A percentile compares a stretch with the other conserved stretches of the same genome.
These are phyloP conservation scores for Aspergillus nanangensis DNA, from an alignment of 495 filamentous ascomycete species.

Conservation along the genomic window DNA sequence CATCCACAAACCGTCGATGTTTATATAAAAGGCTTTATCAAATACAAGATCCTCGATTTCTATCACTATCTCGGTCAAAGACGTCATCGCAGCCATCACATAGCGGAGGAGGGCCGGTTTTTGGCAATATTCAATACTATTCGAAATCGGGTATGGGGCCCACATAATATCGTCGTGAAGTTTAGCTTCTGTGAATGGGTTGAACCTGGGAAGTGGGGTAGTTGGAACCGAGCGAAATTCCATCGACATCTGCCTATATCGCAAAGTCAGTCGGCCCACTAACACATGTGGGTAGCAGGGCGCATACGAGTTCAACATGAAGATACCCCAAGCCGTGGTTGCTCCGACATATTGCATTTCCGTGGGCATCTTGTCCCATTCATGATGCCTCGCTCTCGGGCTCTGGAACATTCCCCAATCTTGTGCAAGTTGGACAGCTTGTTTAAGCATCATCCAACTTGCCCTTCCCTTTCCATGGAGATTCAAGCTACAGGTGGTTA, in stretches of 20 bases:
- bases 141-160: conserved; percentile 37
- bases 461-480: conserved; percentile 24
- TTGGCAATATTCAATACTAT: conserved; percentile 21
- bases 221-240: conserved; percentile 20
- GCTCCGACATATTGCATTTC: conserved; percentile 20
- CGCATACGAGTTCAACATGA: conserved; percentile 27
- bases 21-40: conserved; percentile 14
- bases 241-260: conserved; percentile 28
- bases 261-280: conserved; percentile 6
- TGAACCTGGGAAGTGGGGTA: conserved; percentile 16
- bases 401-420: conserved; percentile 26
- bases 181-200: conserved; percentile 12
- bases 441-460: conserved; percentile 33
- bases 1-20: conserved; percentile 16
- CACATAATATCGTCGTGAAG: conserved; percentile 23
- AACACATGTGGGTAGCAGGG: not conserved
- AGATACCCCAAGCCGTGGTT: conserved; percentile 34
- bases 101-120: conserved; percentile 29
- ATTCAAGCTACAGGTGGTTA: conserved; percentile 25
- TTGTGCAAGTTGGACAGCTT: conserved; percentile 30
- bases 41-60: conserved; percentile 26
- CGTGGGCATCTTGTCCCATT: conserved; percentile 9
- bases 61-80: conserved; percentile 21
- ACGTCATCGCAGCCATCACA: conserved; percentile 18
- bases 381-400: conserved; percentile 6